These are phyloP conservation scores for Camellia lanceoleosa DNA, from an alignment of 148 eudicot genomes.

Conservation along the genomic window DNA sequence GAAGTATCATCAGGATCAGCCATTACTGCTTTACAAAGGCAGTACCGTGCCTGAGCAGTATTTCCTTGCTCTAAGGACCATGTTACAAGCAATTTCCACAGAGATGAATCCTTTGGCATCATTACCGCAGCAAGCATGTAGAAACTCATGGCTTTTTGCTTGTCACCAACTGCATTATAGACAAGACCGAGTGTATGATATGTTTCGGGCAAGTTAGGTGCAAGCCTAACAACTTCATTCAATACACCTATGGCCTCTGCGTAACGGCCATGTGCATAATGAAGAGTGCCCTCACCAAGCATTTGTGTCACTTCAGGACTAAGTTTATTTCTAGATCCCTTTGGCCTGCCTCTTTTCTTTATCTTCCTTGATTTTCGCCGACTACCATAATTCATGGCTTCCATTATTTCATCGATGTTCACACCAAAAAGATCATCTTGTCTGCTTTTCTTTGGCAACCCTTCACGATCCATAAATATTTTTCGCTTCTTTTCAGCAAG, in stretches of 20 bases:
- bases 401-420: neutral
- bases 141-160: slow-evolving; percentile 1
- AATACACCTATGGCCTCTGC: slow-evolving; percentile 1
- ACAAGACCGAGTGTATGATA: slow-evolving; percentile 8
- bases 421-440: neutral
- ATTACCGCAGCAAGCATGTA: slow-evolving; percentile 8
- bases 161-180: neutral
- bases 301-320: neutral
- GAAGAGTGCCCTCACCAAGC: slow-evolving; percentile 10
- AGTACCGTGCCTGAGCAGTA: slow-evolving; percentile 1
- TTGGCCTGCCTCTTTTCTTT: slow-evolving; percentile 4
- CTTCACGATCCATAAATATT: neutral
- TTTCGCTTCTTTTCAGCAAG: slow-evolving; percentile 4
- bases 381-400: slow-evolving; percentile 1
- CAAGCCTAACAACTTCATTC: slow-evolving; percentile 12
- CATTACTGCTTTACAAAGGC: slow-evolving; percentile 10
- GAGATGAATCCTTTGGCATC: slow-evolving; percentile 3
- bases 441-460: neutral
- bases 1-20: slow-evolving; percentile 5
- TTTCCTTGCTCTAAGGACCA: slow-evolving; percentile 10
- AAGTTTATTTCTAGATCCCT: slow-evolving; percentile 1
- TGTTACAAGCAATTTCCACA: slow-evolving; percentile 4
- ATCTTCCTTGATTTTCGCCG: neutral
- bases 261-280: slow-evolving; percentile 9
- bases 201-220: slow-evolving; percentile 4